Conservation (phyloP, 257 asterid species). For the Fraxinus excelsior region DNA sequence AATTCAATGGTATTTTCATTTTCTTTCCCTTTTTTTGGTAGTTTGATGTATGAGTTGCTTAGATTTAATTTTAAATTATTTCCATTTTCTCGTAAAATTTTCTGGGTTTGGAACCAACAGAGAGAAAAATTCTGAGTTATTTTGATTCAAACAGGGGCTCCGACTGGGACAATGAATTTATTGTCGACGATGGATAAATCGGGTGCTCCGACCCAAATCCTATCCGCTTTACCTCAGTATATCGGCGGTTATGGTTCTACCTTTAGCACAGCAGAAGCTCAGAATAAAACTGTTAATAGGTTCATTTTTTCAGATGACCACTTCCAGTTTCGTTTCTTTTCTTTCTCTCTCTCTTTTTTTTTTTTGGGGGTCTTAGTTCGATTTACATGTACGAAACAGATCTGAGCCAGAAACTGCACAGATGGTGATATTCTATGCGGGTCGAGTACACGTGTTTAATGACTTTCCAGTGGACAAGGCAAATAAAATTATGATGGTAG, state of each 20-base stretch:
- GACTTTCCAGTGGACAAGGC: constrained; percentile 55
- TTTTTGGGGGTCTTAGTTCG: no score
- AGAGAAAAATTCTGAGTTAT: not conserved
- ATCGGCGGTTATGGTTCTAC: constrained; percentile 26
- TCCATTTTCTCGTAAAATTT: not conserved
- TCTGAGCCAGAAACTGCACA: constrained; percentile 37
- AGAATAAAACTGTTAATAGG: constrained; percentile 15
- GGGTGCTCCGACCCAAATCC: constrained; percentile 13
- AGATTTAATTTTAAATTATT: not conserved
- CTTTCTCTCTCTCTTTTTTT: not conserved
- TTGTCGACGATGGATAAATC: constrained; percentile 51
- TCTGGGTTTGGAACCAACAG: no score
- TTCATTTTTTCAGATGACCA: constrained; percentile 20
- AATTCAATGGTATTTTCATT: constrained; percentile 38
- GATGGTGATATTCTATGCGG: constrained; percentile 56
- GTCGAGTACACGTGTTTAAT: constrained; percentile 44
- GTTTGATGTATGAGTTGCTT: not conserved
- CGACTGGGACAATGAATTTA: constrained; percentile 49
- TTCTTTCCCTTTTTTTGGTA: not conserved
- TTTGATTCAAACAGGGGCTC: constrained; percentile 32
- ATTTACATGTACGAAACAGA: constrained; percentile 10
- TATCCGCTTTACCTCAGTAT: constrained; percentile 4
- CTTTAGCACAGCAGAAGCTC: constrained; percentile 25
- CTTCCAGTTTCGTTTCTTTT: not conserved
- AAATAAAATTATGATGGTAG: constrained; percentile 38